Conservation (phyloP, 768 basidiomycete species). For the Mycena alexandri region DNA sequence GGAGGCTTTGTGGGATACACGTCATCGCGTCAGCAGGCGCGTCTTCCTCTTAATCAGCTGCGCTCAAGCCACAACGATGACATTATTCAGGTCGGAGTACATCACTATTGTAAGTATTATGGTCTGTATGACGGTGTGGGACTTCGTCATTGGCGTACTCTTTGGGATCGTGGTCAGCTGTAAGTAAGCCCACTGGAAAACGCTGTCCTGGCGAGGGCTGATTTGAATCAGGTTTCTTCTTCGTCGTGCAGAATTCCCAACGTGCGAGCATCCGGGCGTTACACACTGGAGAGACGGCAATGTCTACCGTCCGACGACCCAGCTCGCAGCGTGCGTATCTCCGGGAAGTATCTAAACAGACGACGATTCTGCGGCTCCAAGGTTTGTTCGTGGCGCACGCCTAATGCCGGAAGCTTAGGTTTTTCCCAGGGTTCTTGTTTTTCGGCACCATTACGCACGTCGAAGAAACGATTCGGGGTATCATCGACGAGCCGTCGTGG, state of each 20-base stretch:
- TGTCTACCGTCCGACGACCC: constrained; percentile 93
- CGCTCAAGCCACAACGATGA: neutral
- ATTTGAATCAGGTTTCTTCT: constrained; percentile 80
- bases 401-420: neutral
- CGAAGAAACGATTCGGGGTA: constrained; percentile 85
- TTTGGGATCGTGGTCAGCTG: constrained; percentile 95
- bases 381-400: constrained; percentile 54
- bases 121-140: constrained; percentile 93
- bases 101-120: constrained; percentile 89
- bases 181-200: constrained; percentile 50
- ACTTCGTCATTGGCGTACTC: constrained; percentile 93
- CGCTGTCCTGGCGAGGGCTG: neutral
- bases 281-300: constrained; percentile 84
- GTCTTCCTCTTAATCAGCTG: constrained; percentile 31
- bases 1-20: constrained; percentile 97
- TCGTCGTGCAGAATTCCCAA: constrained; percentile 96
- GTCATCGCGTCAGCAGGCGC: constrained; percentile 85
- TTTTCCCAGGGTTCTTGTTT: constrained; percentile 82
- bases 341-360: constrained; percentile 93
- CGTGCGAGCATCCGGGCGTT: constrained; percentile 85
- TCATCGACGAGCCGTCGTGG: constrained; percentile 82
- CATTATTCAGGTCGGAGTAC: constrained; percentile 72
- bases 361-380: constrained; percentile 88
- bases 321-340: constrained; percentile 90
- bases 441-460: constrained; percentile 94